Conservation (phyloP, 208 protist species). For the Ichthyophonus hoferi region DNA sequence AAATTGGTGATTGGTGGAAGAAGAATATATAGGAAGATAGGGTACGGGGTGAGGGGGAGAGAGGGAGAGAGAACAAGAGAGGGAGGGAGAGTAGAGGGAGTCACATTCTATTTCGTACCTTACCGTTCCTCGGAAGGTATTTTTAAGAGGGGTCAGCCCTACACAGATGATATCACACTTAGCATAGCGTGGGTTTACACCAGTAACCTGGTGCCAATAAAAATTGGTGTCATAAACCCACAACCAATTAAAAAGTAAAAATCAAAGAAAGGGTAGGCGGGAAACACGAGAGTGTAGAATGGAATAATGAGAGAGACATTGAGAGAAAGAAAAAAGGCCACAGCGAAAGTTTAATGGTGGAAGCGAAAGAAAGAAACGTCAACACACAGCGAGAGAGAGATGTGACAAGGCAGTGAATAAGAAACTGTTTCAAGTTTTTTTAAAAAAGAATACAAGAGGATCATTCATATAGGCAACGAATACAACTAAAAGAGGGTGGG, state of each 20-base stretch:
- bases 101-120: slow-evolving; percentile 6
- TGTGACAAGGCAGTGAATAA: too few relatives aligned
- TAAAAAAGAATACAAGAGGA: too few relatives aligned
- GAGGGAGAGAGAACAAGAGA: not conserved
- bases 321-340: not conserved
- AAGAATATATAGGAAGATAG: too few relatives aligned
- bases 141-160: not conserved
- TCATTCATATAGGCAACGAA: too few relatives aligned
- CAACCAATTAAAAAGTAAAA: not conserved
- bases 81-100: not conserved
- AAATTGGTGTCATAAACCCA: too few relatives aligned
- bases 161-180: slow-evolving; percentile 30
- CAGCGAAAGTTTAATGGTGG: not conserved
- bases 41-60: not conserved
- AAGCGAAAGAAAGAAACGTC: not conserved
- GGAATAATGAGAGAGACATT: not conserved
- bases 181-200: slow-evolving; percentile 20
- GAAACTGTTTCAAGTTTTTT: too few relatives aligned
- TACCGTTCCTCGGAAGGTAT: slow-evolving; percentile 19
- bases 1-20: too few relatives aligned
- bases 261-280: not conserved
- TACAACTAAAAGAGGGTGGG: too few relatives aligned
- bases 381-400: not conserved
- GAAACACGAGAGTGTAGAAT: not conserved
- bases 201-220: not conserved